phyloP scores from a whole-genome alignment of 169 alveolate species.

The Plasmodium fragile region DNA sequence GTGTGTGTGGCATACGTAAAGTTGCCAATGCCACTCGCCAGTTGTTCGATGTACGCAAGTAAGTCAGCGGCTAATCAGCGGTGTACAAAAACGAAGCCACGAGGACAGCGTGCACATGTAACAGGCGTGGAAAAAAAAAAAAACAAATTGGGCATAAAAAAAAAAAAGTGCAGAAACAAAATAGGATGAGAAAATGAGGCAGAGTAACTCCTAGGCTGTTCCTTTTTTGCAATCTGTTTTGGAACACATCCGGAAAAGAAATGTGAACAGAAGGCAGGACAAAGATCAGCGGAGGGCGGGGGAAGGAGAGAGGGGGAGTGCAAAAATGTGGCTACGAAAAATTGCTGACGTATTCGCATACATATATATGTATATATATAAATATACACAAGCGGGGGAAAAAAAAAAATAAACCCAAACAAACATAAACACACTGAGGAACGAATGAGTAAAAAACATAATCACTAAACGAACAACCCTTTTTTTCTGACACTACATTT shows the following conservation, averaged over 20 bases:
- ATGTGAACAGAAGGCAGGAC: background rate
- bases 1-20: background rate
- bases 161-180: background rate
- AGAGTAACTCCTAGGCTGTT: background rate
- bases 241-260: background rate
- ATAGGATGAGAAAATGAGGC: background rate
- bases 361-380: background rate
- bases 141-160: background rate
- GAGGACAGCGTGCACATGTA: background rate
- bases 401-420: background rate
- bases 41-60: background rate
- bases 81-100: background rate
- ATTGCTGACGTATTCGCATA: background rate
- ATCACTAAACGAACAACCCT: background rate
- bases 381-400: background rate
- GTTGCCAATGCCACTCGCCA: background rate
- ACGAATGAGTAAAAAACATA: background rate
- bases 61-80: background rate
- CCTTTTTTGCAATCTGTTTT: background rate
- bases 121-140: background rate
- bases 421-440: background rate
- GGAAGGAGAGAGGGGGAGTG: background rate
- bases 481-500: no score
- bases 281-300: background rate
- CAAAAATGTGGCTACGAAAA: background rate